phyloP scores from a whole-genome alignment of 768 basidiomycete species.

The Gautieria morchelliformis region DNA sequence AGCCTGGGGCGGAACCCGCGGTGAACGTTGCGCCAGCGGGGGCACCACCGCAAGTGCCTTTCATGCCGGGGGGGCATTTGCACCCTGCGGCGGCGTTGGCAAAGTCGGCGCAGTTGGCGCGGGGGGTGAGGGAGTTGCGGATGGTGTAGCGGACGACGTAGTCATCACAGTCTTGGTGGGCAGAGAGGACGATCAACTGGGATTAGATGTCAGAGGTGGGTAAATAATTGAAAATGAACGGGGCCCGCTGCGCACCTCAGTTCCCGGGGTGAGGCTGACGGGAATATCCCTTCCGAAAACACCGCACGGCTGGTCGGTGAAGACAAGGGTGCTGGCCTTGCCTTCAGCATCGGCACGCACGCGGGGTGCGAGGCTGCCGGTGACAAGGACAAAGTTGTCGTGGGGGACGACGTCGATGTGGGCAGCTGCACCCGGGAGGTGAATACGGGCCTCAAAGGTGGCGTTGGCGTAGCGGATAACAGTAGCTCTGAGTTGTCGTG shows the following conservation, averaged over 20 bases:
- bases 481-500: not conserved
- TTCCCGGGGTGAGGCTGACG: not conserved
- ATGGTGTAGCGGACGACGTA: slow-evolving; percentile 5
- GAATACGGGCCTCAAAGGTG: slow-evolving; percentile 1
- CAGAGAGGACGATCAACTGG: not conserved
- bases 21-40: too few species aligned
- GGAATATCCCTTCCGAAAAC: not conserved
- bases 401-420: slow-evolving; percentile 1
- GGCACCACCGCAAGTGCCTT: too few species aligned
- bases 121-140: not conserved
- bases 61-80: too few species aligned
- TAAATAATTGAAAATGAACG: not conserved
- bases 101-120: too few species aligned
- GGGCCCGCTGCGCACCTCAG: not conserved
- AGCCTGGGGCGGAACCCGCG: too few species aligned
- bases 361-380: not conserved
- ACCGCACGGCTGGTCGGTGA: slow-evolving; percentile 4
- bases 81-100: too few species aligned
- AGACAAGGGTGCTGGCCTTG: not conserved
- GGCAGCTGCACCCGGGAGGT: slow-evolving; percentile 1
- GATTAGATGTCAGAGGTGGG: too few species aligned
- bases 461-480: not conserved
- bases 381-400: not conserved
- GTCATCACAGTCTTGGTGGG: not conserved
- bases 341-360: not conserved